Evolutionary conservation across 2,329 filamentous ascomycete genomes (phyloP).

Genomic region (Penicillium occitanis): DNA sequence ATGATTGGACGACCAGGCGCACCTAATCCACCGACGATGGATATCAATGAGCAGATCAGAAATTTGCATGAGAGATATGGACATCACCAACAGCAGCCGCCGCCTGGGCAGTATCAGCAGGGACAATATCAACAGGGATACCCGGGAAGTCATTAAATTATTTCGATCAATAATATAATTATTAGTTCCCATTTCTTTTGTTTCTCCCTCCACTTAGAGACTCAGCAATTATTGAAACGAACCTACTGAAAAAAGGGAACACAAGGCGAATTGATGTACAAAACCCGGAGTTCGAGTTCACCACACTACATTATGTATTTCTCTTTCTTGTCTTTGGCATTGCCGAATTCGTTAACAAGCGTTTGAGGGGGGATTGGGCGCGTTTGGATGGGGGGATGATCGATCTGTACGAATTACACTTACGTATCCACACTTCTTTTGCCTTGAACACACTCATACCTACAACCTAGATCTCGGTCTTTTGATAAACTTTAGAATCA

Average conservation of each 20-base stretch:
- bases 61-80: constrained; percentile 61
- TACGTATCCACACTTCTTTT: not conserved
- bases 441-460: not conserved
- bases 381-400: not conserved
- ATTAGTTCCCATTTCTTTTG: not conserved
- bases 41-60: constrained; percentile 82
- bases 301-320: not conserved
- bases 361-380: not conserved
- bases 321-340: not conserved
- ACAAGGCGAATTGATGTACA: not conserved
- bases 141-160: constrained; percentile 7
- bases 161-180: not conserved
- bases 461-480: not conserved
- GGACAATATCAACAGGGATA: constrained; percentile 13
- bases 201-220: not conserved
- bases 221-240: not conserved
- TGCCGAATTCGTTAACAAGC: not conserved
- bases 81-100: constrained; percentile 2
- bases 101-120: constrained; percentile 25
- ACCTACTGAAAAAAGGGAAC: not conserved
- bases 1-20: constrained; percentile 23
- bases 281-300: not conserved
- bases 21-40: constrained; percentile 53
- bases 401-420: not conserved
- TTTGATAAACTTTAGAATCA: not conserved